Base-by-base conservation (phyloP, 768 basidiomycete genomes). In the Phanerochaete carnosa region DNA sequence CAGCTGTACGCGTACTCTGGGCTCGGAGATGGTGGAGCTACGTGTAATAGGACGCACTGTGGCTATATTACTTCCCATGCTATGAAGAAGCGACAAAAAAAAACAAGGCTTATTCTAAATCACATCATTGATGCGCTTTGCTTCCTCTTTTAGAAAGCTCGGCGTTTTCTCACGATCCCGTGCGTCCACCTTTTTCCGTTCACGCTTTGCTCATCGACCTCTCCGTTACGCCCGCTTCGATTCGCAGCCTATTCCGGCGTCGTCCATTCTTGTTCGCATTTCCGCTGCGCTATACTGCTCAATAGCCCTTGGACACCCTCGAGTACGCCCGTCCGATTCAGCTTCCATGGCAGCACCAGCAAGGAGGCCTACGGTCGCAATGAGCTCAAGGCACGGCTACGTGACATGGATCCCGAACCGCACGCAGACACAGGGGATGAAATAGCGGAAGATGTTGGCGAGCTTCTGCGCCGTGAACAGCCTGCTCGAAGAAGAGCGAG, bases 291-390 rank as follows among this genome's bases (percentile, higher is more conserved):
- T 13, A 23, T 49, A 1, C 30, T 22, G 32, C 30, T 7, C 22
- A 13, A 22, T 13, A 13, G 33, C 6, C 15, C 25, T 4, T 15
- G 11, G 7, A 8, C 55, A 57, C 9, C 30, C 45, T 7, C 30
- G n/a, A 54, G 55, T 0, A 65, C 70, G 0, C 58, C 62, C 0
- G 9, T 30, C 2, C 78, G 81, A 7, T 77, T 86, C 71, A 75
- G 82, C 28, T 74, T 82, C 59, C 89, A 89, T 68, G 88, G 85
- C 53, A 90, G 90, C 68, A 84, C 85, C 0, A 87, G 85, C 68
- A 86, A 88, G 61, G 87, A 89, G 63, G 84, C n/a, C n/a, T n/a
- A n/a, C n/a, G n/a, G 85, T 0, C 82, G 77, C 0, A 45, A 56
- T 2, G 74, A 73, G 3, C 69, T 89, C 6, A 62, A 81, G n/a